Conservation (phyloP, 2,329 filamentous ascomycete species). For the Colletotrichum euphorbiae region DNA sequence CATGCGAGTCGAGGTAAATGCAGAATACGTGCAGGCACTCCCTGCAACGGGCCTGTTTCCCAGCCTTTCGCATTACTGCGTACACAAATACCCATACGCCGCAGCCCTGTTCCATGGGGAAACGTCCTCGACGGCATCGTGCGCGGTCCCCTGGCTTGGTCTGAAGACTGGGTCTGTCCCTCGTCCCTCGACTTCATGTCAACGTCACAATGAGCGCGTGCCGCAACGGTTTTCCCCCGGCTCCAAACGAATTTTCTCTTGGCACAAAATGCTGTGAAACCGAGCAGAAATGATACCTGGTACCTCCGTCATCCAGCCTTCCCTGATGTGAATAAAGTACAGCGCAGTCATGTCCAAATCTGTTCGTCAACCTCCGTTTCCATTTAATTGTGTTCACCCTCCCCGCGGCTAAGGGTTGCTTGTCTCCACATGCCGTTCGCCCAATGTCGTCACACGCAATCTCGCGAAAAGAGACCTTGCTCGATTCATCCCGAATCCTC, state of each 20-base stretch:
- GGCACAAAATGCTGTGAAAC: constrained; percentile 25
- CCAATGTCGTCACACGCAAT: constrained; percentile 31
- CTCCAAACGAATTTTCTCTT: constrained; percentile 4
- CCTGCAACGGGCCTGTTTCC: constrained; percentile 11
- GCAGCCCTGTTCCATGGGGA: neutral
- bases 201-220: constrained; percentile 13
- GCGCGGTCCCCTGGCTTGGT: neutral
- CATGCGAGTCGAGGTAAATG: constrained; percentile 10
- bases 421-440: constrained; percentile 26
- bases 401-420: constrained; percentile 9
- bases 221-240: constrained; percentile 3
- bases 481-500: constrained; percentile 35
- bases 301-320: constrained; percentile 8
- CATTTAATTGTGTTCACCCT: constrained; percentile 14
- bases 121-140: neutral
- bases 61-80: constrained; percentile 32
- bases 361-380: constrained; percentile 28
- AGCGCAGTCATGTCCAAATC: constrained; percentile 27
- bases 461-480: constrained; percentile 7
- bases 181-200: constrained; percentile 10
- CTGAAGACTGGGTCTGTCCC: constrained; percentile 1
- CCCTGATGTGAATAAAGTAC: constrained; percentile 25
- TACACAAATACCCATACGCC: neutral
- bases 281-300: constrained; percentile 29
- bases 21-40: constrained; percentile 31